Conservation (phyloP, 495 filamentous ascomycete species). For the Lasiosphaeriaceae sp. region DNA sequence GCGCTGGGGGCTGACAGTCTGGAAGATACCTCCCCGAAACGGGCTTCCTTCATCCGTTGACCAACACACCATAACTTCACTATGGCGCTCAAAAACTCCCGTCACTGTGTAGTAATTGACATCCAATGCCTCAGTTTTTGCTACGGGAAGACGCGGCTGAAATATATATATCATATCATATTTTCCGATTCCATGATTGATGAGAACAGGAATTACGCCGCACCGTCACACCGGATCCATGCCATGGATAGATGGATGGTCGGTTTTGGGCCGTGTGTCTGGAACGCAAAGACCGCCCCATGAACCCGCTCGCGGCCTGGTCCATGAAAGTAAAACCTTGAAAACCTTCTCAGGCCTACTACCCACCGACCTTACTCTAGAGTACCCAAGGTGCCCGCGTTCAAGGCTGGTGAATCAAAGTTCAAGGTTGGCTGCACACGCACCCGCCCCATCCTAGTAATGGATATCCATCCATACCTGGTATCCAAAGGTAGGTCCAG, state of each 20-base stretch:
- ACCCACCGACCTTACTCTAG: too few species aligned
- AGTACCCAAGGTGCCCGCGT: too few species aligned
- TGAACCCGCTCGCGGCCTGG: background rate
- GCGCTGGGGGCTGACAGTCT: background rate
- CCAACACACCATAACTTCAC: background rate
- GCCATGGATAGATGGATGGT: too few species aligned
- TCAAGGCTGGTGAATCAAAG: too few species aligned
- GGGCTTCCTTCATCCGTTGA: conserved; percentile 3
- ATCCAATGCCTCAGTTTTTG: background rate
- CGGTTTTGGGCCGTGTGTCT: background rate
- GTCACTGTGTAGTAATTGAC: background rate
- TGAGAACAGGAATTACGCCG: background rate
- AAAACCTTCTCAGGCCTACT: too few species aligned
- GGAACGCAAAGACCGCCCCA: background rate
- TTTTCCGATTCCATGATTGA: background rate
- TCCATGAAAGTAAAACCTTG: background rate
- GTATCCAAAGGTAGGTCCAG: too few species aligned
- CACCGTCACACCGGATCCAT: background rate
- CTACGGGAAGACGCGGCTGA: background rate
- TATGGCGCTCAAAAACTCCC: background rate
- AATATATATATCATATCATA: background rate
- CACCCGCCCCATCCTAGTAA: too few species aligned
- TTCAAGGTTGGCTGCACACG: too few species aligned
- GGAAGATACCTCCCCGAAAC: background rate
- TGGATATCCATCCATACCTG: too few species aligned